These are phyloP conservation scores for Alnus rubra DNA, from an alignment of 306 rosid genomes.

Conservation along the genomic window DNA sequence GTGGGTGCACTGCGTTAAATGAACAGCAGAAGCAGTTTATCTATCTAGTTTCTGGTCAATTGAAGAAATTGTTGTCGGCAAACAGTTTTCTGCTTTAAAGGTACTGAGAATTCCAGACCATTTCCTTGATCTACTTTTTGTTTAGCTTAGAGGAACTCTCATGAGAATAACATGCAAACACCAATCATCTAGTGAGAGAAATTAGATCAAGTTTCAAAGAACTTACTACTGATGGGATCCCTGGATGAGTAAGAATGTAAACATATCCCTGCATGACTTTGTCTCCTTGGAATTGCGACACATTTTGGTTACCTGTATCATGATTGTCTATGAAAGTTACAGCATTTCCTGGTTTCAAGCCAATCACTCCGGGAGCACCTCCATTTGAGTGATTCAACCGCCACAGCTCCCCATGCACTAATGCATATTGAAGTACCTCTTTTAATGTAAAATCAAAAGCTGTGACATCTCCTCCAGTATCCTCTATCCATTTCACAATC, in stretches of 20 bases:
- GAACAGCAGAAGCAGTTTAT: neutral
- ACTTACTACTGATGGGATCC: slow-evolving; percentile 38
- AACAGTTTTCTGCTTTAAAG: neutral
- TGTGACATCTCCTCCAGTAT: slow-evolving; percentile 35
- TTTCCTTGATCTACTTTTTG: neutral
- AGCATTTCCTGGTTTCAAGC: slow-evolving; percentile 41
- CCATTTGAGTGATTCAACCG: slow-evolving; percentile 36
- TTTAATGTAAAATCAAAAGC: slow-evolving; percentile 52
- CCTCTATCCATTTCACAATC: slow-evolving; percentile 36
- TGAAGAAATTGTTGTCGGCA: neutral
- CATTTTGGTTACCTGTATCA: slow-evolving; percentile 29
- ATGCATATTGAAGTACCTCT: slow-evolving; percentile 38
- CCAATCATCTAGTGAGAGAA: neutral
- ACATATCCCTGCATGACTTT: slow-evolving; percentile 45
- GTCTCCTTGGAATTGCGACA: slow-evolving; percentile 31
- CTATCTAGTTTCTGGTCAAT: neutral
- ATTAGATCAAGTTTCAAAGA: neutral
- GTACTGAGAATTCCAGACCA: neutral
- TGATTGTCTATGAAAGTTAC: slow-evolving; percentile 48
- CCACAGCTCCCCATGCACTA: slow-evolving; percentile 31
- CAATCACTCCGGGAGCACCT: slow-evolving; percentile 38
- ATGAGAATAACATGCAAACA: neutral
- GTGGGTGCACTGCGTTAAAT: neutral
- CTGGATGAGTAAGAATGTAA: slow-evolving; percentile 48
- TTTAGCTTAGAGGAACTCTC: neutral